phyloP scores from a whole-genome alignment of 208 protist species.

The Leishmania mexicana region DNA sequence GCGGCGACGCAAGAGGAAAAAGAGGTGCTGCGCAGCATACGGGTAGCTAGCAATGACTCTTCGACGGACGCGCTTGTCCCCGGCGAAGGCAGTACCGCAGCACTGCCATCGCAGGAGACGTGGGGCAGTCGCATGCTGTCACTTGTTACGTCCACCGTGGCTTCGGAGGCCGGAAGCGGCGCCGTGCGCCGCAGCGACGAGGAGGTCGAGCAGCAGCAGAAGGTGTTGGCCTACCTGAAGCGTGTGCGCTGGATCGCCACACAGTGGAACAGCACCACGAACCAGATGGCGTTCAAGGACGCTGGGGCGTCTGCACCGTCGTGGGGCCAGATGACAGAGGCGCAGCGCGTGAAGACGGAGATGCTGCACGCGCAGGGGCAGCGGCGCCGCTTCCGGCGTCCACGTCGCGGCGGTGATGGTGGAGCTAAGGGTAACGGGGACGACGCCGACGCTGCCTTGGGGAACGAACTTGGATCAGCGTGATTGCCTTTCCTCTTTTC shows the following conservation, averaged over 20 bases:
- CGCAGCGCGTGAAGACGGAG: conserved; percentile 49
- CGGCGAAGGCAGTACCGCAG: not conserved
- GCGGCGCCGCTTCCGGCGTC: conserved; percentile 56
- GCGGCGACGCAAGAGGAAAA: conserved; percentile 22
- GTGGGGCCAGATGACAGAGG: conserved; percentile 53
- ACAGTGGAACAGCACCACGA: conserved; percentile 37
- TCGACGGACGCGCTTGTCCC: not conserved
- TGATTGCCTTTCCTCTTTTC: not conserved
- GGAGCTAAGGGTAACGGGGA: conserved; percentile 1
- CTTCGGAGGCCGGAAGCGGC: not conserved
- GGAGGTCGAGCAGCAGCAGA: conserved; percentile 31
- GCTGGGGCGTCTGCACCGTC: conserved; percentile 17
- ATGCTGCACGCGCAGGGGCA: conserved; percentile 48
- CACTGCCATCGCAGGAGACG: conserved; percentile 1
- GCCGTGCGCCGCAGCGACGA: conserved; percentile 9
- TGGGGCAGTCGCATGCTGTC: conserved; percentile 31
- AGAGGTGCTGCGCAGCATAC: conserved; percentile 18
- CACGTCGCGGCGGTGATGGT: conserved; percentile 21
- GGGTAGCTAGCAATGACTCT: not conserved
- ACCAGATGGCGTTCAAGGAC: conserved; percentile 8
- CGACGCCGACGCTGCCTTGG: conserved; percentile 8
- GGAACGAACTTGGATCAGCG: not conserved
- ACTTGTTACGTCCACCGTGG: conserved; percentile 20
- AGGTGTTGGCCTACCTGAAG: conserved; percentile 61
- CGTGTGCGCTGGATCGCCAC: conserved; percentile 62